These are phyloP conservation scores for Lipomyces sp. DNA, from an alignment of 805 yeast species.

Conservation along the genomic window DNA sequence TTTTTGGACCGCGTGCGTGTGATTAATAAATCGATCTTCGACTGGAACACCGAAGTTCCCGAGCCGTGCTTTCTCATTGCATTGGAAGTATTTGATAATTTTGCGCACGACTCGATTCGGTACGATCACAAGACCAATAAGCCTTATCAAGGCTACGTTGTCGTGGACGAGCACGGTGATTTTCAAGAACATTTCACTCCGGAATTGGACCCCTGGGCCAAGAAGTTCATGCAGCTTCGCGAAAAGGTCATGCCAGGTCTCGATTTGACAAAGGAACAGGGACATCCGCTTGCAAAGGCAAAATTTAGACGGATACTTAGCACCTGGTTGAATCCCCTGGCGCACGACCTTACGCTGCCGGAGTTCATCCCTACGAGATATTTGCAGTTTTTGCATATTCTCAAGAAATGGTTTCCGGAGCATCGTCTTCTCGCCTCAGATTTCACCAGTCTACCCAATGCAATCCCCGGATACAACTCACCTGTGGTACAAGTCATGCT, in stretches of 20 bases:
- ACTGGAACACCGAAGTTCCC: constrained; percentile 53
- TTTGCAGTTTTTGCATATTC: constrained; percentile 59
- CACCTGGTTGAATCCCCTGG: constrained; percentile 58
- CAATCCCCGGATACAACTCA: constrained; percentile 55
- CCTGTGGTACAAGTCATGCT: constrained; percentile 81
- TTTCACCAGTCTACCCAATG: constrained; percentile 47
- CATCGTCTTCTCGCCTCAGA: constrained; percentile 75
- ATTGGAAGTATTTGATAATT: constrained; percentile 77
- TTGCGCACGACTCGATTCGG: constrained; percentile 75
- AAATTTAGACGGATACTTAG: constrained; percentile 43
- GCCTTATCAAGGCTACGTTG: constrained; percentile 76
- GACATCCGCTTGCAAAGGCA: constrained; percentile 62
- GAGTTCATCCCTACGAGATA: constrained; percentile 82
- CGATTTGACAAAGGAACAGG: constrained; percentile 37
- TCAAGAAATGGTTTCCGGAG: constrained; percentile 65
- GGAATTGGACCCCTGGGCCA: constrained; percentile 39
- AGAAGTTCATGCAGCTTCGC: constrained; percentile 54
- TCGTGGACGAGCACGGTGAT: constrained; percentile 68
- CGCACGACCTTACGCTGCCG: constrained; percentile 63
- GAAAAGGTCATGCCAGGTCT: constrained; percentile 36
- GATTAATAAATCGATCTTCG: constrained; percentile 70
- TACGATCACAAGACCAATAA: constrained; percentile 64
- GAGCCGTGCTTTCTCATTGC: constrained; percentile 73
- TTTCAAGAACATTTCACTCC: constrained; percentile 60
- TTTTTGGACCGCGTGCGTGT: constrained; percentile 59